phyloP scores from a whole-genome alignment of 768 basidiomycete species.

The Macrolepiota fuliginosa region DNA sequence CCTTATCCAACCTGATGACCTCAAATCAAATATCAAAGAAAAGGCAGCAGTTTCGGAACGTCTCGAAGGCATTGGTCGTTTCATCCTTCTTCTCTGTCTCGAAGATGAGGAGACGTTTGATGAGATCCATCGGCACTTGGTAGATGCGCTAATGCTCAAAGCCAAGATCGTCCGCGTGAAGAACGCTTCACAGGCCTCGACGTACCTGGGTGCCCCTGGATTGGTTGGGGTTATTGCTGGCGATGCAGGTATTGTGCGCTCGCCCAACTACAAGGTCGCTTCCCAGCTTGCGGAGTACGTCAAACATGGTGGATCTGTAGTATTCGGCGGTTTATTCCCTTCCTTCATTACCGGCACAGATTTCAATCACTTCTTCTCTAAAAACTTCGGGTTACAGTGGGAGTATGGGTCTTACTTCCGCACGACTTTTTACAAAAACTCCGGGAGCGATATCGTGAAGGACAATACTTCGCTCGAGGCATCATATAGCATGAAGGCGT shows the following conservation, averaged over 20 bases:
- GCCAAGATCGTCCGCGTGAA: conserved; percentile 19
- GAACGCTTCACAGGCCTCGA: conserved; percentile 18
- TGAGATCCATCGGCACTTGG: conserved; percentile 23
- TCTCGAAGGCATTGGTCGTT: conserved; percentile 9
- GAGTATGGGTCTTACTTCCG: conserved; percentile 37
- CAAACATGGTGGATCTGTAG: conserved; percentile 34
- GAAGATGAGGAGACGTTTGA: conserved; percentile 21
- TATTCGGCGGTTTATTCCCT: conserved; percentile 34
- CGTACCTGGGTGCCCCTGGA: conserved; percentile 23
- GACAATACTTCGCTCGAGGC: conserved; percentile 24
- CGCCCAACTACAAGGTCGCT: conserved; percentile 21
- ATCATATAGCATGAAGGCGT: conserved; percentile 42
- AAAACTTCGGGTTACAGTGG: conserved; percentile 34
- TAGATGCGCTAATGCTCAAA: conserved; percentile 24
- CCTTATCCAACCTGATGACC: neutral
- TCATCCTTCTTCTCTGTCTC: conserved; percentile 30
- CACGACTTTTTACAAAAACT: conserved; percentile 33
- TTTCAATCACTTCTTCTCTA: conserved; percentile 27
- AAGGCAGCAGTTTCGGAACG: neutral
- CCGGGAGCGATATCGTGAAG: conserved; percentile 25
- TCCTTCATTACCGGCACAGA: conserved; percentile 20
- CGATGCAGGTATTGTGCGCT: conserved; percentile 31
- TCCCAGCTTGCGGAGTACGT: conserved; percentile 33
- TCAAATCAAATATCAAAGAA: conserved; percentile 3
- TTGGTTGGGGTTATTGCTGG: conserved; percentile 32